Base-by-base conservation (phyloP, 176 grass and related monocot genomes). In the Ampelocalamus luodianensis region DNA sequence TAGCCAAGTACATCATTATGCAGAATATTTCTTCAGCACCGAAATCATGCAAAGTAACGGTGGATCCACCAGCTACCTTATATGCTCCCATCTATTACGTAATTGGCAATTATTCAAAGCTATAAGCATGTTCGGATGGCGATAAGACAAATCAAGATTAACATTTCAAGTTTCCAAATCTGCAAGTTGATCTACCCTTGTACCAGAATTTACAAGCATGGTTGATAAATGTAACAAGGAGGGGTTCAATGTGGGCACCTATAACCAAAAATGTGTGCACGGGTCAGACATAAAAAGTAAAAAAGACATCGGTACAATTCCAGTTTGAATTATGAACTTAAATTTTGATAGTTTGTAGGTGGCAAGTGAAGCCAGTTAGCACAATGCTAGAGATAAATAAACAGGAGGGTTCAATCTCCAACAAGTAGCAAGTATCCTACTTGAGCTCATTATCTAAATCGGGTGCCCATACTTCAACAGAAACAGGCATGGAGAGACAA, bases 311-410 rank as follows among this genome's bases (percentile, higher is more conserved):
- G 29, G 29, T 29, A 29, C 29, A 29, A 29, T 29, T 29, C 29
- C 29, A 29, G 29, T 29, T 29, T 29, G 29, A 29, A 29, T 29
- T 29, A 29, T 29, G 29, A 29, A 29, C 29, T 58, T 82, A 37
- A 34, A 53, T 8, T 46, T 71, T 56, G 24, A 64, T 46, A 56
- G 56, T 34, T 82, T 74, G 59, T 74, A 38, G 81, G 20, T 66
- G 59, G 34, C 36, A 79, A 73, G 74, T 71, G 26, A 86, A 82
- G 22, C 15, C 67, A 78, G 34, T 53, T 24, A 65, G 51, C 27
- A 9, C 24, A 77, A 37, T 36, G 10, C 36, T 55, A 29, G 12
- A 56, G 24, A 84, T 58, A 18, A 39, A 60, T 43, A 39, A 38
- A 70, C 40, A 18, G 2, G 66, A 71, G 37, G 34, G 53, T 50